A percentile compares a stretch with the other conserved stretches of the same genome.
phyloP scores from a whole-genome alignment of 208 protist genomes.

The Blechomonas ayalai region DNA sequence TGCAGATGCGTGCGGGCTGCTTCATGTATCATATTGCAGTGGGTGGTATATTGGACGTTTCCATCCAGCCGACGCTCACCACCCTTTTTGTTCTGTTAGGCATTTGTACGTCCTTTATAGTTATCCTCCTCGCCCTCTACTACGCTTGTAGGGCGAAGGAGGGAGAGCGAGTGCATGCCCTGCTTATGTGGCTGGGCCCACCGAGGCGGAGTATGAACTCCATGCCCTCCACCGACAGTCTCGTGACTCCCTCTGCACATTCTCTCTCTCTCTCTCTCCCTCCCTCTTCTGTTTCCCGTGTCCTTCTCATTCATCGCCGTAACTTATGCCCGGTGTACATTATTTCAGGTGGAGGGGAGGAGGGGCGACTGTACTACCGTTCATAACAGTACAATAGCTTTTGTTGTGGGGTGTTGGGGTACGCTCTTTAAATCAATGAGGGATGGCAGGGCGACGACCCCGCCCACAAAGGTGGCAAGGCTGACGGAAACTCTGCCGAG shows the following conservation, averaged over 20 bases:
- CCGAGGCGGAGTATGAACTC: too few relatives aligned
- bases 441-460: neutral
- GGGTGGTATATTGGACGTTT: too few relatives aligned
- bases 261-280: neutral
- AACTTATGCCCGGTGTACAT: neutral
- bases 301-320: neutral
- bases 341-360: too few relatives aligned
- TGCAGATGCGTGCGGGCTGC: too few relatives aligned
- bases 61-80: too few relatives aligned
- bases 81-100: neutral
- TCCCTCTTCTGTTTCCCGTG: neutral
- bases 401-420: neutral
- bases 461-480: neutral
- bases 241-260: neutral
- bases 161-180: too few relatives aligned
- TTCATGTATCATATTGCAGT: too few relatives aligned
- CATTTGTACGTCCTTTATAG: neutral
- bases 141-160: too few relatives aligned
- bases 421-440: neutral
- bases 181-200: too few relatives aligned
- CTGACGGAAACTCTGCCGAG: slow-evolving; percentile 11
- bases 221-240: too few relatives aligned
- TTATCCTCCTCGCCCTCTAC: neutral
- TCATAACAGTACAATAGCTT: neutral
- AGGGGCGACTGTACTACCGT: neutral